Conservation (phyloP, 1,139 yeast genomes). For the Pichia sp. region DNA sequence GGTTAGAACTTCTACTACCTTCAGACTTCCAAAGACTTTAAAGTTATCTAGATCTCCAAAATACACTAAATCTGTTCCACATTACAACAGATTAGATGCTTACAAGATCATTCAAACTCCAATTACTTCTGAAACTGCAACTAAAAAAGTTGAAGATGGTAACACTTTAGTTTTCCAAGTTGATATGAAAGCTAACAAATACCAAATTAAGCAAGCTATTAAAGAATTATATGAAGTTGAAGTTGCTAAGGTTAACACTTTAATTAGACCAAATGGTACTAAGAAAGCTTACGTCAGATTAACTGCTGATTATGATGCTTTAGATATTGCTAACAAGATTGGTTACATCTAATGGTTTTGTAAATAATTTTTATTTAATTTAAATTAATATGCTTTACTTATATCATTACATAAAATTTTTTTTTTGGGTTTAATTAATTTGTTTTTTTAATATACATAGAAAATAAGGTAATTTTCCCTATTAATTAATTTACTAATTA, state of each 20-base stretch:
- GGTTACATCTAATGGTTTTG: slow-evolving; percentile 70
- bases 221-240: slow-evolving; percentile 98
- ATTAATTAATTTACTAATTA: no score
- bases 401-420: neutral
- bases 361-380: neutral
- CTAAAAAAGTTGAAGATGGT: slow-evolving; percentile 99
- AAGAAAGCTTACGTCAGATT: slow-evolving; percentile 99
- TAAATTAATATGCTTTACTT: neutral
- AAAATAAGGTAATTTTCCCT: neutral
- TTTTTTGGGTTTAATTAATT: slow-evolving; percentile 4
- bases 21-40: slow-evolving; percentile 98
- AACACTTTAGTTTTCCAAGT: slow-evolving; percentile 99
- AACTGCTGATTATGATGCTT: slow-evolving; percentile 99
- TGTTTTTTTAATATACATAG: neutral
- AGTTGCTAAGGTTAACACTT: slow-evolving; percentile 89
- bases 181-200: slow-evolving; percentile 93
- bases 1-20: slow-evolving; percentile 92
- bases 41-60: slow-evolving; percentile 90
- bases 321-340: slow-evolving; percentile 99
- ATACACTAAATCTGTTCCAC: slow-evolving; percentile 96
- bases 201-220: slow-evolving; percentile 97
- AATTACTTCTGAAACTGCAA: slow-evolving; percentile 97
- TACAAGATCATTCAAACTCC: slow-evolving; percentile 93
- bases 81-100: slow-evolving; percentile 94
- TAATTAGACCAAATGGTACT: slow-evolving; percentile 98